Conservation (phyloP, 106 monocot genomes). For the Dactylorhiza incarnata region DNA sequence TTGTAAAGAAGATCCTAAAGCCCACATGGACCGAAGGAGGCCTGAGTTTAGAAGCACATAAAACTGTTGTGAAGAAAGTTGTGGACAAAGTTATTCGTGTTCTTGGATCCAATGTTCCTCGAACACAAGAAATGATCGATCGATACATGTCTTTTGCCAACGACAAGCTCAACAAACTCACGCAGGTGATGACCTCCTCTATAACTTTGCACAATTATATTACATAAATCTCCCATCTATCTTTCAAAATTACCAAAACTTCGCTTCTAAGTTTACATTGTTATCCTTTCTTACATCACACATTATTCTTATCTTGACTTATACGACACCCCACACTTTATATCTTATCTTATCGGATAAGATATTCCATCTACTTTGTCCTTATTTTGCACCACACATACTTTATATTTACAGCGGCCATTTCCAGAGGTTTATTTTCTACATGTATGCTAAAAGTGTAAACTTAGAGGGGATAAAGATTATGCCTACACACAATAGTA, state of each 20-base stretch:
- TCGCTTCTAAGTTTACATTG: no score
- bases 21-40: conserved; percentile 51
- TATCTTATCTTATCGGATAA: no score
- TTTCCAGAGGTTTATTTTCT: no score
- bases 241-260: no score
- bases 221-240: not conserved
- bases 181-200: conserved; percentile 21
- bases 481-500: not conserved
- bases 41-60: conserved; percentile 52
- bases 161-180: conserved; percentile 40
- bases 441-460: no score
- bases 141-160: conserved; percentile 24
- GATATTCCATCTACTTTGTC: not conserved
- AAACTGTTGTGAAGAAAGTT: conserved; percentile 52
- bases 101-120: conserved; percentile 27
- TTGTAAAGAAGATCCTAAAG: conserved; percentile 42
- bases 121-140: conserved; percentile 34
- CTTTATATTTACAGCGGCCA: no score
- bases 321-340: no score
- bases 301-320: no score
- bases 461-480: not conserved
- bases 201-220: no score
- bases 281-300: no score
- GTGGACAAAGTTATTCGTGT: conserved; percentile 47
- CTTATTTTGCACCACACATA: not conserved